Conservation (phyloP, 495 filamentous ascomycete genomes). For the Aspergillus sclerotiicarbonarius region DNA sequence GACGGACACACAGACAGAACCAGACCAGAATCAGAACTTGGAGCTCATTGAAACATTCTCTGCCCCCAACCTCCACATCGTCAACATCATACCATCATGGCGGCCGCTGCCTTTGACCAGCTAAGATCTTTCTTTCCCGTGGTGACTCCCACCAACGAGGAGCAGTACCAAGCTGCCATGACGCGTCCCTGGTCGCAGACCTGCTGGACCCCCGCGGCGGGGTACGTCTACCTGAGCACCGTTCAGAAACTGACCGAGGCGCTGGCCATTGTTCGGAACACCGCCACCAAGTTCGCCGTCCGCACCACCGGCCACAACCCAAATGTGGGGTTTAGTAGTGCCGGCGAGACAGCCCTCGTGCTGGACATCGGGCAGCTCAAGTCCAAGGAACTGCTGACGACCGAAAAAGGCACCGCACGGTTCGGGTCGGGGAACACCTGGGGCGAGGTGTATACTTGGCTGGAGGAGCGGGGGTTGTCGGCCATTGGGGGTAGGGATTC, state of each 20-base stretch:
- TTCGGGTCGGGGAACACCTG: slow-evolving; percentile 36
- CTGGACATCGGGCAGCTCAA: slow-evolving; percentile 12
- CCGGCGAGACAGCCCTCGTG: slow-evolving; percentile 9
- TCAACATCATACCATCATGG: background rate
- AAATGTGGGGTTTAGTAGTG: slow-evolving; percentile 8
- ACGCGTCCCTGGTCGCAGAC: slow-evolving; percentile 8
- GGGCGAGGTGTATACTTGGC: slow-evolving; percentile 31
- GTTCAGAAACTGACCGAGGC: background rate
- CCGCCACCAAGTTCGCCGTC: slow-evolving; percentile 14
- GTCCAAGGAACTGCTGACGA: slow-evolving; percentile 7
- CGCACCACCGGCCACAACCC: slow-evolving; percentile 18
- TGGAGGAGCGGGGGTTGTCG: slow-evolving; percentile 11
- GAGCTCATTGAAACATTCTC: background rate
- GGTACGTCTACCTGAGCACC: background rate
- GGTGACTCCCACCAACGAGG: background rate
- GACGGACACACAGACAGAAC: background rate
- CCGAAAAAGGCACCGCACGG: slow-evolving; percentile 1
- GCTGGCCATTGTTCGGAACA: slow-evolving; percentile 2
- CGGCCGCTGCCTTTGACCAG: background rate
- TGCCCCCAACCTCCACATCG: background rate
- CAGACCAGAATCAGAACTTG: background rate
- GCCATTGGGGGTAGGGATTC: slow-evolving; percentile 3
- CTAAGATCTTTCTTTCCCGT: background rate
- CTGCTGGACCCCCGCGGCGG: slow-evolving; percentile 8
- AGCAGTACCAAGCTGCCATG: background rate